Evolutionary conservation across 2,329 filamentous ascomycete species (phyloP).

Genomic region (Mollisiaceae sp.): DNA sequence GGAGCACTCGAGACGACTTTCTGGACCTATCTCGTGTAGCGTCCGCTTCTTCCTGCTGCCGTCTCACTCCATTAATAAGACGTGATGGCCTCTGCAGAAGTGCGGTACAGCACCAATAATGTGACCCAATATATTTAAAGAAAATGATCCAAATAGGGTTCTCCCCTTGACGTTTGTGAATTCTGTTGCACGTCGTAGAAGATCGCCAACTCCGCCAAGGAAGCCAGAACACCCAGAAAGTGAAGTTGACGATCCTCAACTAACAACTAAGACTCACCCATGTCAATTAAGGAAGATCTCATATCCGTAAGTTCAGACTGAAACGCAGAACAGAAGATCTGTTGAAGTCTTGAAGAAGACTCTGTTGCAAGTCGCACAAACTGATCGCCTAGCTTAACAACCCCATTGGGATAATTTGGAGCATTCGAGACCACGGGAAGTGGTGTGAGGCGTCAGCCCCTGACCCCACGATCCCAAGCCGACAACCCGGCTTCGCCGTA

Average conservation of each 20-base stretch:
- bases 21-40: not conserved
- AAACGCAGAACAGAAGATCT: not conserved
- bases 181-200: slow-evolving; percentile 15
- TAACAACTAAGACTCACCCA: slow-evolving; percentile 14
- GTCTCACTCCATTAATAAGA: not conserved
- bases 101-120: not conserved
- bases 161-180: too few relatives aligned
- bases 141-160: not conserved
- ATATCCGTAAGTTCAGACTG: not conserved
- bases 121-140: not conserved
- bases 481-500: slow-evolving; percentile 6
- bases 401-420: slow-evolving; percentile 19
- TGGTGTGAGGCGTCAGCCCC: slow-evolving; percentile 11
- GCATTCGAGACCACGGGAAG: slow-evolving; percentile 15
- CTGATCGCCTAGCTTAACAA: slow-evolving; percentile 13
- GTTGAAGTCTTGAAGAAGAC: not conserved
- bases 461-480: slow-evolving; percentile 12
- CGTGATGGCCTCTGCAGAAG: not conserved
- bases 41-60: not conserved
- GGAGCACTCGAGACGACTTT: slow-evolving; percentile 18
- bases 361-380: slow-evolving; percentile 21
- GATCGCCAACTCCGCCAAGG: slow-evolving; percentile 20
- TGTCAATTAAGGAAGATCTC: not conserved
- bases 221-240: slow-evolving; percentile 13
- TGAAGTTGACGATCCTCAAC: slow-evolving; percentile 15